phyloP scores from a whole-genome alignment of 257 asterid genomes.

The Plantago major region DNA sequence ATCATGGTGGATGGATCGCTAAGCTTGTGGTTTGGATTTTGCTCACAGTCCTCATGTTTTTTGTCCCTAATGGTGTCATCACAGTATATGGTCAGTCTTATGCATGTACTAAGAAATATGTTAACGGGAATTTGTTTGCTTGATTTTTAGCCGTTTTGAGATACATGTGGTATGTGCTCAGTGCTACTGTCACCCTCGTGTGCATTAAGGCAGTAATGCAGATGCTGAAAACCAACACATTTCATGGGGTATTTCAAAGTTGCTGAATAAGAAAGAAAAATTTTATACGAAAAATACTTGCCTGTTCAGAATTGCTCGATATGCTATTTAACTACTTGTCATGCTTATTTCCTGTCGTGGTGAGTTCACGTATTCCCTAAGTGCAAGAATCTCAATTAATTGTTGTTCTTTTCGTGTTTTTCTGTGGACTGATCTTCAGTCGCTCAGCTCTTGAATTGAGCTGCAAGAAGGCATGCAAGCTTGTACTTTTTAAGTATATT shows the following conservation, averaged over 20 bases:
- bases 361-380: no score
- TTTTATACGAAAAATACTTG: not conserved
- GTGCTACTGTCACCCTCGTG: not conserved
- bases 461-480: no score
- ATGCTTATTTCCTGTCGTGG: no score
- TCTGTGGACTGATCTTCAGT: no score
- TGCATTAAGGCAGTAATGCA: not conserved
- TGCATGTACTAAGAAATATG: not conserved
- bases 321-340: no score
- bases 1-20: conserved; percentile 87
- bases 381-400: no score
- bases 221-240: not conserved
- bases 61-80: conserved; percentile 65
- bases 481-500: no score
- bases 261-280: not conserved
- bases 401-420: no score
- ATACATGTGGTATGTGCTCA: not conserved
- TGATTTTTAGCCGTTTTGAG: not conserved
- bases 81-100: conserved; percentile 50
- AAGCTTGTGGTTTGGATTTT: conserved; percentile 80
- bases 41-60: conserved; percentile 78
- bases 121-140: not conserved
- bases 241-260: conserved; percentile 11
- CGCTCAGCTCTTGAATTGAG: no score
- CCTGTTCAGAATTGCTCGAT: no score